These are phyloP conservation scores for Coemansia sp. DNA, from an alignment of 371 early-diverging fungal species.

Conservation along the genomic window DNA sequence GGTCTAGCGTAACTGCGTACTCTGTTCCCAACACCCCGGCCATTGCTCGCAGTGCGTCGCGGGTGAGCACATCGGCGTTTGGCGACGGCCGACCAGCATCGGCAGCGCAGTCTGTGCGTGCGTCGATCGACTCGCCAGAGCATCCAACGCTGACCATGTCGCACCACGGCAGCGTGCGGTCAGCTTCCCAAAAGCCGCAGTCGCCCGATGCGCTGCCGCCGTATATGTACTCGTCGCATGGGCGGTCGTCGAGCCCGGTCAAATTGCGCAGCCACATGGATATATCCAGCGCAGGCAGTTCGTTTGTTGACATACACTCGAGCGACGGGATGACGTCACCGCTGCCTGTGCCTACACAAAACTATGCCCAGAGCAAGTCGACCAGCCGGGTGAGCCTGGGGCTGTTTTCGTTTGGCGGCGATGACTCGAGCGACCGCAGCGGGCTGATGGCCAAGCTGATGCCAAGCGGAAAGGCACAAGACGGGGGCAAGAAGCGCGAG, in stretches of 20 bases:
- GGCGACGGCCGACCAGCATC: neutral
- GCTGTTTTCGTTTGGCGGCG: slow-evolving; percentile 5
- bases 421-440: slow-evolving; percentile 1
- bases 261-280: neutral
- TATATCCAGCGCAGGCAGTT: slow-evolving; percentile 17
- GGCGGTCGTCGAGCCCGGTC: neutral
- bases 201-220: neutral
- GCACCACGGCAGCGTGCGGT: slow-evolving; percentile 17
- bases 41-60: neutral
- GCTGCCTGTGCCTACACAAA: neutral
- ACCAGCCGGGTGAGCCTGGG: slow-evolving; percentile 5
- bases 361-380: neutral
- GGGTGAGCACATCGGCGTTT: neutral
- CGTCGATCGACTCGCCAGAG: neutral
- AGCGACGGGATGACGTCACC: slow-evolving; percentile 5
- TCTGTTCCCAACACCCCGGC: neutral
- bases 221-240: slow-evolving; percentile 4
- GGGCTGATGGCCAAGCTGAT: slow-evolving; percentile 2
- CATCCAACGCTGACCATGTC: slow-evolving; percentile 1
- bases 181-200: neutral
- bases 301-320: slow-evolving; percentile 32
- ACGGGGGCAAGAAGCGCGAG: neutral
- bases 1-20: neutral
- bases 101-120: neutral
- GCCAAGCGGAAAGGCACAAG: neutral